Base-by-base conservation (phyloP, 208 protist genomes). In the Porcisia hertigi region DNA sequence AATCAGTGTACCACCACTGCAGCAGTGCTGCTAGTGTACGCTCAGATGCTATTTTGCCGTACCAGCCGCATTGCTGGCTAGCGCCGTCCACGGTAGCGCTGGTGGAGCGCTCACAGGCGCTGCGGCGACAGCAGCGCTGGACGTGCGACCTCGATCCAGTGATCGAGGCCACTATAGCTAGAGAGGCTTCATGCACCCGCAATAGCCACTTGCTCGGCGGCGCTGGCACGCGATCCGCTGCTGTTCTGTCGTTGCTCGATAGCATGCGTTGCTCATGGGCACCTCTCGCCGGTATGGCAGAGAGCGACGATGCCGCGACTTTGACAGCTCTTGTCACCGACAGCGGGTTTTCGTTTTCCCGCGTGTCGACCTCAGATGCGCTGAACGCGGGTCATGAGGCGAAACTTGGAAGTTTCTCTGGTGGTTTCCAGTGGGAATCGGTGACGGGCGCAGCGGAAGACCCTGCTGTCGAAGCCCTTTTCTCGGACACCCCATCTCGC, bases 61-160 rank as follows among this genome's bases (percentile, higher is more conserved):
- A 81, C 41, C 74, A 84, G 25, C 80, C 88, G 52, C 73, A 75
- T 16, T 89, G 83, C 66, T 94, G 87, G 88, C 72, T 96, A 30
- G 81, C 85, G 16, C 80, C 88, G 1, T 71, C 75, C 23, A 87
- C 80, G 11, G 86, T 89, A 11, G 79, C 78, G 14, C 63, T 92
- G 55, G 72, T 93, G 60, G 92, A 96, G 76, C 64, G 72, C 34
- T 91, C 87, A 4, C 34, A 39, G 0, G 69, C 64, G n/a, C 64
- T 96, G 39, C 82, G 79, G 34, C 74, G 75, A 45, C 63, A 73
- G 18, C 81, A 94, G 80, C 82, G 87, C 25, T 96, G 92, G 92
- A 92, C 89, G 2, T 83, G 77, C 53, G 89, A 89, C 39, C 73
- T 79, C 0, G 92, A 96, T 71, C 92, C 88, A 16, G 82, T 96